These are phyloP conservation scores for Cardiospermum halicacabum DNA, from an alignment of 345 rosid species.

Conservation along the genomic window DNA sequence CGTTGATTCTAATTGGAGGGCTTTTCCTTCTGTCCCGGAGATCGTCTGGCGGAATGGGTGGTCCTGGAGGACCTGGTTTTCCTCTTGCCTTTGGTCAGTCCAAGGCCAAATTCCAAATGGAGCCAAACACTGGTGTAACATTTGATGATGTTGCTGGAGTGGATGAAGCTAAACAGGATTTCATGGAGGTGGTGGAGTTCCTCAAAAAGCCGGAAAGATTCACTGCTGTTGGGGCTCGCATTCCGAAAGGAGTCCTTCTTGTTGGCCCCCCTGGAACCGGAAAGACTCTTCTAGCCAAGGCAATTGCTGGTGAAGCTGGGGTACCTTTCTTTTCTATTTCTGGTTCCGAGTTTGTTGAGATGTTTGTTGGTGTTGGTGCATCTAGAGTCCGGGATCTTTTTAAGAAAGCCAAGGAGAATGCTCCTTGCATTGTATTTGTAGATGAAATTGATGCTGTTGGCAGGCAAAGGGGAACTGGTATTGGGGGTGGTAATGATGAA, in stretches of 20 bases:
- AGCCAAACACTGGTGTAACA: slow-evolving; percentile 95
- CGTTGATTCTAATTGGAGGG: slow-evolving; percentile 87
- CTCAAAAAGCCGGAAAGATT: slow-evolving; percentile 97
- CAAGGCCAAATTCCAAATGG: slow-evolving; percentile 98
- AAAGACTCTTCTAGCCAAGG: slow-evolving; percentile 97
- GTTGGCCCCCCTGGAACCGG: slow-evolving; percentile 99
- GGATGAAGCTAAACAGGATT: slow-evolving; percentile 98
- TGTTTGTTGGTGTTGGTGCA: slow-evolving; percentile 99
- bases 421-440: slow-evolving; percentile 97
- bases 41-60: slow-evolving; percentile 97
- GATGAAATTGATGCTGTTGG: slow-evolving; percentile 99
- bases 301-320: slow-evolving; percentile 99
- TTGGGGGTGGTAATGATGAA: slow-evolving; percentile 98
- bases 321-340: slow-evolving; percentile 95
- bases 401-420: slow-evolving; percentile 91
- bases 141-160: slow-evolving; percentile 99
- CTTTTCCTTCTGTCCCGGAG: slow-evolving; percentile 90
- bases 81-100: slow-evolving; percentile 92
- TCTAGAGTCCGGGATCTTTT: slow-evolving; percentile 93
- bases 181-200: slow-evolving; percentile 99
- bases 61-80: slow-evolving; percentile 95
- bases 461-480: slow-evolving; percentile 90
- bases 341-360: slow-evolving; percentile 98
- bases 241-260: slow-evolving; percentile 96
- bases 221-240: slow-evolving; percentile 93